Base-by-base conservation (phyloP, 306 rosid species). In the Clitoria ternatea region DNA sequence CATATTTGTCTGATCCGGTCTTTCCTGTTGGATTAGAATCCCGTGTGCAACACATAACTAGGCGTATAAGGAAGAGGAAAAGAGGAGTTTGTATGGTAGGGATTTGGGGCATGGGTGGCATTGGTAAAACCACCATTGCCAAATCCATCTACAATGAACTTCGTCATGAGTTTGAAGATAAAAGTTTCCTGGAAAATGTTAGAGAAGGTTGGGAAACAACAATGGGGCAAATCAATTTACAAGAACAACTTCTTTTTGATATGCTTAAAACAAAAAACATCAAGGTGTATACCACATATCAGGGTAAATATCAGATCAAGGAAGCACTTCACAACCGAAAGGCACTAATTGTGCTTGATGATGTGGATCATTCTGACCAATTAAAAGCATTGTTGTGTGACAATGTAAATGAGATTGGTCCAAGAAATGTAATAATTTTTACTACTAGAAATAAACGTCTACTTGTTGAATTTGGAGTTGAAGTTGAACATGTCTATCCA, bases 61-160 rank as follows among this genome's bases (percentile, higher is more conserved):
- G 7, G 5, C 12, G 11, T 1, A 19, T 71, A 11, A 2, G 56
- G 2, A 2, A 1, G 5, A 1, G 12, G 7, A 12, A 29, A 18
- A 35, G 1, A 2, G 1, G 5, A 11, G 62, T 32, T 7, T 35
- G 42, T 33, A 2, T 44, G 0, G 1, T 66, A 20, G 80, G 80
- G 12, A 66, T 75, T 0, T 75, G 80, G 61, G 80, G 80, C 0
- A 75, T 75, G 74, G 74, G 74, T 0, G 74, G 80, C 11, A 19
- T 0, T 0, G 73, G 62, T 7, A 68, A 68, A 53, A 50, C 73
- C 0, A 50, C 36, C 50, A 2, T 6, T 0, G 73, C 62, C 36
- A 68, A 68, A 68, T 35, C 1, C 10, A 8, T 68, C 17, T 68
- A 68, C 17, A 50, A 68, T 50, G 1, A 7, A 32, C 33, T 49